phyloP scores from a whole-genome alignment of 495 filamentous ascomycete species.

The Tuber borchii region DNA sequence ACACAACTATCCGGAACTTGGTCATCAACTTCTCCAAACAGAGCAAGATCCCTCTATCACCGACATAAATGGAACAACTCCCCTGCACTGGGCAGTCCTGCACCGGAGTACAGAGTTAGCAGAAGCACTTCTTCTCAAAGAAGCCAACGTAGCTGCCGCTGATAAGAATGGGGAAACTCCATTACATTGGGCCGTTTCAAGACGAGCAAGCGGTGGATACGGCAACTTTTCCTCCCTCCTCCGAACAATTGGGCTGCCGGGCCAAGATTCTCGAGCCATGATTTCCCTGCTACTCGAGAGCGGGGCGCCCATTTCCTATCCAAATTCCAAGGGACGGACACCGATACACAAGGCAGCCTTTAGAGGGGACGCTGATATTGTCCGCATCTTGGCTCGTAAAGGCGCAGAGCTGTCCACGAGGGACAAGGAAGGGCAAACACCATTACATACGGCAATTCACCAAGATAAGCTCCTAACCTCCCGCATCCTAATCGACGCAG shows the following conservation, averaged over 20 bases:
- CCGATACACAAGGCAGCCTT: conserved; percentile 15
- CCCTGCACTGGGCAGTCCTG: not conserved
- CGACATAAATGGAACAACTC: not conserved
- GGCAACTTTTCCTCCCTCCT: not conserved
- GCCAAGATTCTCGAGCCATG: not conserved
- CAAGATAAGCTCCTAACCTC: not conserved
- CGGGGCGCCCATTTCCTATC: not conserved
- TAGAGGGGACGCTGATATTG: conserved; percentile 16
- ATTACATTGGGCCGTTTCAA: conserved; percentile 12
- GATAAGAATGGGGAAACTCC: conserved; percentile 6
- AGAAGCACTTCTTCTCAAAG: conserved; percentile 9
- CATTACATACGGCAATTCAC: conserved; percentile 10
- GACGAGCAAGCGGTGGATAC: not conserved
- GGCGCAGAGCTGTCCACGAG: conserved; percentile 4
- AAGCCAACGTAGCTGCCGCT: conserved; percentile 5
- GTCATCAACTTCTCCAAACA: not conserved
- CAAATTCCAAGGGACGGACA: not conserved
- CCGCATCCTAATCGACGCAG: conserved; percentile 1
- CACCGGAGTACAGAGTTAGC: not conserved
- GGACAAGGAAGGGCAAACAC: conserved; percentile 7
- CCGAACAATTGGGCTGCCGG: not conserved
- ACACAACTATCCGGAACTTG: not conserved
- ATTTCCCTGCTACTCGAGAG: not conserved
- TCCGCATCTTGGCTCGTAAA: not conserved
- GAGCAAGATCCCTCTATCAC: not conserved